A percentile compares a stretch with the other conserved stretches of the same genome.
These are phyloP conservation scores for Rutidosis leptorrhynchoides DNA, from an alignment of 129 eudicot species.

Conservation along the genomic window DNA sequence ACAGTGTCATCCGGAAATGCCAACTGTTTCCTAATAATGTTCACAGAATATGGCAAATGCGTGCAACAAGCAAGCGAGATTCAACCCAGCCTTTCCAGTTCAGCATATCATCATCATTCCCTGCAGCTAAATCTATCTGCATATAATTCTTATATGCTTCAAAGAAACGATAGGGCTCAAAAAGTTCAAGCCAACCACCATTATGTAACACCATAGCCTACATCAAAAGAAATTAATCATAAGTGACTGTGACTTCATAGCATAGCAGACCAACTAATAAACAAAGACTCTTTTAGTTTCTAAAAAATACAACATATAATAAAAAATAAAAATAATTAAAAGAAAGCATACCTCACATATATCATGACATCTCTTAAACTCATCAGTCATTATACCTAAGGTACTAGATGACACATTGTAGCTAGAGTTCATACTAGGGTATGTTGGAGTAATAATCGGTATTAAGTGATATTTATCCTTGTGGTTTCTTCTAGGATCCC, in stretches of 20 bases:
- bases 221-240: background rate
- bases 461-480: conserved; percentile 59
- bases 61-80: conserved; percentile 82
- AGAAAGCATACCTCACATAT: conserved; percentile 50
- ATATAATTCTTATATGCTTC: conserved; percentile 87
- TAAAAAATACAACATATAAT: too few relatives aligned
- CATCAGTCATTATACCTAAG: conserved; percentile 62
- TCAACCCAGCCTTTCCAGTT: conserved; percentile 98
- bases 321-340: background rate
- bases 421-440: conserved; percentile 78
- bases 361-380: conserved; percentile 54
- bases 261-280: conserved; percentile 19
- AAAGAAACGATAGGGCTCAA: conserved; percentile 83
- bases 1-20: too few relatives aligned
- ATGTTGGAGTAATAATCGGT: conserved; percentile 77
- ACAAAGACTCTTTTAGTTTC: background rate
- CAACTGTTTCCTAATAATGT: too few relatives aligned
- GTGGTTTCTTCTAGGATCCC: conserved; percentile 61
- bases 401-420: conserved; percentile 68
- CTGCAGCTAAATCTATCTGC: conserved; percentile 84
- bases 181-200: conserved; percentile 67
- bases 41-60: too few relatives aligned
- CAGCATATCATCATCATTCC: conserved; percentile 68
- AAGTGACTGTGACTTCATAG: conserved; percentile 7
- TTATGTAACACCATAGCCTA: conserved; percentile 81